Evolutionary conservation across 768 basidiomycete species (phyloP).

Genomic region (Boletus sp.): DNA sequence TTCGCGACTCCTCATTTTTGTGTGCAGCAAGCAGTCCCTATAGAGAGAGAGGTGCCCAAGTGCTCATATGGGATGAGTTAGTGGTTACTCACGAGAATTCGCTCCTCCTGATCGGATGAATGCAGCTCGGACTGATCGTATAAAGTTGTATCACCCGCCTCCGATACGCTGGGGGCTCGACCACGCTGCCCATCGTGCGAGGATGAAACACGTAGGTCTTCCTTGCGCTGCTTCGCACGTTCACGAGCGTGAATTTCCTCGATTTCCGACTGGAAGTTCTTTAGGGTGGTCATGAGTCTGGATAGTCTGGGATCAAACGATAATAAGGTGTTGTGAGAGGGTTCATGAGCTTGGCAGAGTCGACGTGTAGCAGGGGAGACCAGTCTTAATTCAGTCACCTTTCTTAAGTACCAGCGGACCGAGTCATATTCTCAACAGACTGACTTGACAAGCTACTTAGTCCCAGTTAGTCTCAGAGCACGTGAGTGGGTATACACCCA

Average conservation of each 20-base stretch:
- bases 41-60: not conserved
- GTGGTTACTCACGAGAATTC: slow-evolving; percentile 14
- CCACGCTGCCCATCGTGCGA: slow-evolving; percentile 40
- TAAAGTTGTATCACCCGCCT: not conserved
- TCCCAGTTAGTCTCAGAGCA: not conserved
- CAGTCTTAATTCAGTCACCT: not conserved
- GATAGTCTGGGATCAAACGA: slow-evolving; percentile 1
- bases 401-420: not conserved
- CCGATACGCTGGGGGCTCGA: slow-evolving; percentile 38
- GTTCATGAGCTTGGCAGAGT: slow-evolving; percentile 15
- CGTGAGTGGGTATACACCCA: too few species aligned
- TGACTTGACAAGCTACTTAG: not conserved
- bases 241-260: slow-evolving; percentile 73
- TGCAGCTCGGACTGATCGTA: not conserved
- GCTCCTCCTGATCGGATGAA: slow-evolving; percentile 18
- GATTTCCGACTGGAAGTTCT: slow-evolving; percentile 64
- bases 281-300: slow-evolving; percentile 31
- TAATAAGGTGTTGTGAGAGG: not conserved
- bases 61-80: not conserved
- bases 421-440: not conserved
- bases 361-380: not conserved
- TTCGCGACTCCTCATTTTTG: slow-evolving; percentile 57
- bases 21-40: slow-evolving; percentile 44
- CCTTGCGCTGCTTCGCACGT: slow-evolving; percentile 55
- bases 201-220: slow-evolving; percentile 16